Base-by-base conservation (phyloP, 352 stramenopile species). In the Globisporangium ultimum region DNA sequence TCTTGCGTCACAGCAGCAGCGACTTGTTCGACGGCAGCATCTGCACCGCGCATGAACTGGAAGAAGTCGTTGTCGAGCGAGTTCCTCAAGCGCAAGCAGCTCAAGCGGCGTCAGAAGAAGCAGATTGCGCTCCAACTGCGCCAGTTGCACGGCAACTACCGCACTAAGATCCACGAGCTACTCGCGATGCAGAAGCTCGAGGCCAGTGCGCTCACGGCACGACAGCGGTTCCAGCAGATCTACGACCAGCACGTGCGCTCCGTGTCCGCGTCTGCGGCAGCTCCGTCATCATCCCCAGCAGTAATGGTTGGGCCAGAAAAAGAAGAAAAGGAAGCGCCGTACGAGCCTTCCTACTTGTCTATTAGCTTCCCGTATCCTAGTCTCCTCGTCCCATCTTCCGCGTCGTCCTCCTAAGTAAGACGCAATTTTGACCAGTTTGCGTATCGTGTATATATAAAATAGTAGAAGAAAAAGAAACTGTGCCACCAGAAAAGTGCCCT, bases 91-190 rank as follows among this genome's bases (percentile, higher is more conserved):
- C 73, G 72, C 60, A 89, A 90, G 53, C 78, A 93, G 47, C 70
- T 91, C 48, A 87, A 89, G 53, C 77, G 80, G 40, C 80, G 80
- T 0, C 72, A 88, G 32, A 90, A 88, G 57, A 87, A 89, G 53
- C 77, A 81, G 43, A 67, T 90, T 20, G 72, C 65, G 21, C 61
- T 64, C 14, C 80, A 84, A 47, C 57, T 84, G n/a, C 73, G 76
- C 40, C 65, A 79, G 54, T 58, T 88, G 2, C 75, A 77, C 47
- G 55, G 58, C n/a, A 78, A 56, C 36, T 84, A 82, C 48, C 47
- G 67, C 13, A 34, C 55, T 10, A 71, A 84, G 49, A 71, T 77
- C 36, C 56, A 73, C 10, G 77, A 87, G 24, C 53, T 87, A 22
- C 40, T 69, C 22, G 59, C 61, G 6, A 61, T 84, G 66, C 79